These are phyloP conservation scores for Dactylellina parvicollis DNA, from an alignment of 2,329 filamentous ascomycete species.

Conservation along the genomic window DNA sequence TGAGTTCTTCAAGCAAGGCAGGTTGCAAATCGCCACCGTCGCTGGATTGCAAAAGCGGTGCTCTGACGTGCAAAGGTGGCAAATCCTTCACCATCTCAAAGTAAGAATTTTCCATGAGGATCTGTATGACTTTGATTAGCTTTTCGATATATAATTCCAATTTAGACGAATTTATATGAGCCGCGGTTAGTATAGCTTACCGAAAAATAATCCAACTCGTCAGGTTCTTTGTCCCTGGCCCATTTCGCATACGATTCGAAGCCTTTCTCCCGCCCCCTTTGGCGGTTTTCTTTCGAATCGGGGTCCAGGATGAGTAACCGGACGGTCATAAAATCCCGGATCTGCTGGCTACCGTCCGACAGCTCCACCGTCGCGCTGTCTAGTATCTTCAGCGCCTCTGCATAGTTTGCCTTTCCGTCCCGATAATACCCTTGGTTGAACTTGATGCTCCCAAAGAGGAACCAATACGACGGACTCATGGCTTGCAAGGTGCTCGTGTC, in stretches of 20 bases:
- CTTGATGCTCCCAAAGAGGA: slow-evolving; percentile 33
- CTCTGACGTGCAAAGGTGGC: not conserved
- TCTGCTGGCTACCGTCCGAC: slow-evolving; percentile 33
- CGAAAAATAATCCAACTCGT: slow-evolving; percentile 34
- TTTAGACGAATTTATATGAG: too few species aligned
- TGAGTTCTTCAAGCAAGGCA: not conserved
- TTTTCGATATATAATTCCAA: not conserved
- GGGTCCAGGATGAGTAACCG: slow-evolving; percentile 18
- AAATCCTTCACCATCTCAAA: slow-evolving; percentile 39
- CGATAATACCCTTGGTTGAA: slow-evolving; percentile 41
- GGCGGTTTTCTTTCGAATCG: slow-evolving; percentile 7
- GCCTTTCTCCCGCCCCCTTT: not conserved
- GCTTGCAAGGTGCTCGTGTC: not conserved
- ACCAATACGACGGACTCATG: slow-evolving; percentile 31
- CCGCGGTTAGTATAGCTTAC: not conserved
- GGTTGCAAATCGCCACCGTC: not conserved
- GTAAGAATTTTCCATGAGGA: slow-evolving; percentile 29
- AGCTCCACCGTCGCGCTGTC: slow-evolving; percentile 9
- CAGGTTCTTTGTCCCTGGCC: slow-evolving; percentile 18
- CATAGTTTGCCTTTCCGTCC: slow-evolving; percentile 29
- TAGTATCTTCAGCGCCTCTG: slow-evolving; percentile 13
- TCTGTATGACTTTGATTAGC: not conserved
- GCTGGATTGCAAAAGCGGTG: not conserved
- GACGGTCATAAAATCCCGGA: slow-evolving; percentile 23
- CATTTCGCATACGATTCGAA: slow-evolving; percentile 25